Base-by-base conservation (phyloP, 2,329 filamentous ascomycete species). In the Calonectria pauciramosa region DNA sequence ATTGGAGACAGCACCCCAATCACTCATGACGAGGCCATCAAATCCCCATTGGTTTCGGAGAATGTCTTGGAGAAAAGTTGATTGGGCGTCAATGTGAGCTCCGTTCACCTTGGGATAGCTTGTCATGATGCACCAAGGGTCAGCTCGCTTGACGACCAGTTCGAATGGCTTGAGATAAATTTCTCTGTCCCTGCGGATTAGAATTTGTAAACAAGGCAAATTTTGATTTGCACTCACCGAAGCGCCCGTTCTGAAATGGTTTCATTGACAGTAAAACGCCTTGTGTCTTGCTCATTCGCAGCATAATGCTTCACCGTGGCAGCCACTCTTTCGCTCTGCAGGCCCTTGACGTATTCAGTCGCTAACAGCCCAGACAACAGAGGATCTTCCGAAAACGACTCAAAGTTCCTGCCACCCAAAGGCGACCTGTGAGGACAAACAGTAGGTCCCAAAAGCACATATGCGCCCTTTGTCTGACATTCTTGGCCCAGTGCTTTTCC, bases 121-220 rank as follows among this genome's bases (percentile, higher is more conserved):
- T 10, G 89, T 90, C 91, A 92, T 92, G 14, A 91, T 82, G 71
- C 89, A 88, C 78, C 88, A 88, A 3, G 90, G 88, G 34, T 89
- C 88, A 11, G 88, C 88, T 32, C 91, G 88, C 23, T 89, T 85
- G 72, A 93, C 85, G 0, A 90, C 90, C 73, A 93, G 88, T 80
- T 93, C 90, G 75, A 94, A 93, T 0, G 92, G 91, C 80, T 90
- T 86, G 4, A 93, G 85, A 76, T 93, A 93, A 20, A 93, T 90
- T 80, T 94, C 92, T 23, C 66, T 68, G 18, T 0, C 3, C 59
- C 6, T 10, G 16, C 28, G 8, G 3, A 9, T 65, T 20, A 47
- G 60, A 10, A 20, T 28, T 65, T 14, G 8, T 20, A 20, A 30
- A 23, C 3, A 20, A 54, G 2, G 2, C 51, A 20, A 16, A 16